These are phyloP conservation scores for Calonectria multiphialidica DNA, from an alignment of 2,329 filamentous ascomycete species.

Conservation along the genomic window DNA sequence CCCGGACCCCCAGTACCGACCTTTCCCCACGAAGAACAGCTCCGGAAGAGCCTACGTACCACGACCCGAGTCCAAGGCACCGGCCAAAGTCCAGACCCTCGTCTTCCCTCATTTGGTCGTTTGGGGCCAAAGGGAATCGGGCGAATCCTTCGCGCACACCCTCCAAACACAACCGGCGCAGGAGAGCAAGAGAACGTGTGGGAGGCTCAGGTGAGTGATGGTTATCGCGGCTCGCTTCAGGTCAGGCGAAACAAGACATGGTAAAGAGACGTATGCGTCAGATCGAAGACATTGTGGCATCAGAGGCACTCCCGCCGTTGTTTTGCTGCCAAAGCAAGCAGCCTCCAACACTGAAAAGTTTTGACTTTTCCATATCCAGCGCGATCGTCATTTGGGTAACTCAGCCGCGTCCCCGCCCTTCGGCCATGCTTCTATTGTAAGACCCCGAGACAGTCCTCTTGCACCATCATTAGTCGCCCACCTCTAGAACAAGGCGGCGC, in stretches of 20 bases:
- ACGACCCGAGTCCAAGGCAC: slow-evolving; percentile 14
- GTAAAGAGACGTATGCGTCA: not conserved
- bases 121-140: not conserved
- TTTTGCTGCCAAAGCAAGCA: slow-evolving; percentile 28
- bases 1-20: slow-evolving; percentile 10
- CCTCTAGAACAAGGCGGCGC: slow-evolving; percentile 26
- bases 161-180: not conserved
- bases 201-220: not conserved
- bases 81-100: slow-evolving; percentile 19
- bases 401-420: slow-evolving; percentile 27
- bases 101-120: not conserved
- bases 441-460: slow-evolving; percentile 26
- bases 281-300: slow-evolving; percentile 21
- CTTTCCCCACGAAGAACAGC: slow-evolving; percentile 23
- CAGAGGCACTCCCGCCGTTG: slow-evolving; percentile 9
- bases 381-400: slow-evolving; percentile 30
- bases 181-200: too few relatives aligned
- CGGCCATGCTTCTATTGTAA: slow-evolving; percentile 30
- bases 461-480: slow-evolving; percentile 28
- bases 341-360: not conserved
- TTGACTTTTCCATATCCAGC: slow-evolving; percentile 25
- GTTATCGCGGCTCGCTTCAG: not conserved
- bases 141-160: not conserved
- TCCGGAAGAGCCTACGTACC: slow-evolving; percentile 15
- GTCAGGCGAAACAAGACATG: not conserved